A percentile compares a stretch with the other conserved stretches of the same genome.
Conservation (phyloP, 306 rosid genomes). For the Coriaria nepalensis region DNA sequence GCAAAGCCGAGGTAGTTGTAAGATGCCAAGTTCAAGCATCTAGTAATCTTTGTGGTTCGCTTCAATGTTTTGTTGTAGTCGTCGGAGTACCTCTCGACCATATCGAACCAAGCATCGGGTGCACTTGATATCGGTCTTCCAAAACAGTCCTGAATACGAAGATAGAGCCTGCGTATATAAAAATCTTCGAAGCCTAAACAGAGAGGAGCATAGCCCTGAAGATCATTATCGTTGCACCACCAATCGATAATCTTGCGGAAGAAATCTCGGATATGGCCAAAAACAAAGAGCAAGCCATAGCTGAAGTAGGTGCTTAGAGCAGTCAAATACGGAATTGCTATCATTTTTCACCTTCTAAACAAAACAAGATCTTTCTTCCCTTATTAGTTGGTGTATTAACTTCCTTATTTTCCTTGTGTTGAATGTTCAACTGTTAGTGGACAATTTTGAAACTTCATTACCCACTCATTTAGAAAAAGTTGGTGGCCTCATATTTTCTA, state of each 20-base stretch:
- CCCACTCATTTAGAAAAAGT: no score
- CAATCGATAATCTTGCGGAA: constrained; percentile 61
- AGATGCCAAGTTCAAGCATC: constrained; percentile 87
- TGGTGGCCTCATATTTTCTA: no score
- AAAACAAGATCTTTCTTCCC: no score
- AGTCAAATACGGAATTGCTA: constrained; percentile 69
- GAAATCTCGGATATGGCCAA: constrained; percentile 79
- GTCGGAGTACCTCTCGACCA: constrained; percentile 81
- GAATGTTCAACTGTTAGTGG: no score
- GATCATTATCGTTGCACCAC: constrained; percentile 35
- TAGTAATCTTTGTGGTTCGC: constrained; percentile 42
- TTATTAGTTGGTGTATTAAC: no score
- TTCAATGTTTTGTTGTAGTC: constrained; percentile 80
- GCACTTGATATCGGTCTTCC: constrained; percentile 91
- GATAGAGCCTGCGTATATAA: constrained; percentile 66
- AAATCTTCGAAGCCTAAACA: constrained; percentile 90
- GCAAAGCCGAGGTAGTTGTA: constrained; percentile 94
- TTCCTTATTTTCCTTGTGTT: no score
- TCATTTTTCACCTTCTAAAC: constrained; percentile 22
- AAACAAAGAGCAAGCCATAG: constrained; percentile 75
- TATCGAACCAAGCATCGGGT: constrained; percentile 97
- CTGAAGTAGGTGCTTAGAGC: constrained; percentile 92
- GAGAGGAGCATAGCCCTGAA: constrained; percentile 91
- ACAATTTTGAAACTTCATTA: no score
- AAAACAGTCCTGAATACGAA: constrained; percentile 93